Conservation (phyloP, 441 rosid species). For the Aleurites moluccanus region DNA sequence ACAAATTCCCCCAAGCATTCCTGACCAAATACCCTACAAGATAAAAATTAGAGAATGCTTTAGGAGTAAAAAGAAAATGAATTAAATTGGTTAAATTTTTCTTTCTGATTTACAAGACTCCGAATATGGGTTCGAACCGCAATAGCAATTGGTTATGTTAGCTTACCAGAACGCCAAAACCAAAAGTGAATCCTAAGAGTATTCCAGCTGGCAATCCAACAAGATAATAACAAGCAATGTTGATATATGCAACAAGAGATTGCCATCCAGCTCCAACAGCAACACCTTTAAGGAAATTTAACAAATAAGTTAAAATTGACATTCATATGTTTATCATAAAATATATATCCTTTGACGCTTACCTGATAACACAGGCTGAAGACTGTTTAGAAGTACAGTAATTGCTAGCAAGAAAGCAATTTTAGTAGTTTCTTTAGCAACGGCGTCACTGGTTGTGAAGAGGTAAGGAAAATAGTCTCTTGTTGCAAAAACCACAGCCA, state of each 20-base stretch:
- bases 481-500: conserved; percentile 56
- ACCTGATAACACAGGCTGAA: conserved; percentile 92
- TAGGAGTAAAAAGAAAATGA: not conserved
- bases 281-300: conserved; percentile 47
- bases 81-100: no score
- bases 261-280: conserved; percentile 97
- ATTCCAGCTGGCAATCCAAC: conserved; percentile 84
- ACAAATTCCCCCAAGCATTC: conserved; percentile 76
- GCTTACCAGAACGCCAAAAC: conserved; percentile 59
- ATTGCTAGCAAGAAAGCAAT: conserved; percentile 60
- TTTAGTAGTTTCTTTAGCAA: conserved; percentile 74
- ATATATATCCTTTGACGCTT: conserved; percentile 5
- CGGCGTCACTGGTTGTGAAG: conserved; percentile 70
- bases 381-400: conserved; percentile 79
- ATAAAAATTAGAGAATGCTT: not conserved
- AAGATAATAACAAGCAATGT: conserved; percentile 72
- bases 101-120: no score
- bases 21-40: conserved; percentile 86
- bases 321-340: not conserved
- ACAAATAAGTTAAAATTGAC: no score
- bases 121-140: no score
- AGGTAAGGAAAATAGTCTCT: conserved; percentile 71
- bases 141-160: not conserved
- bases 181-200: conserved; percentile 70
- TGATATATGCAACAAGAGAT: conserved; percentile 69